Evolutionary conservation across 495 filamentous ascomycete genomes (phyloP).

Genomic region (Endocarpon pusillum): DNA sequence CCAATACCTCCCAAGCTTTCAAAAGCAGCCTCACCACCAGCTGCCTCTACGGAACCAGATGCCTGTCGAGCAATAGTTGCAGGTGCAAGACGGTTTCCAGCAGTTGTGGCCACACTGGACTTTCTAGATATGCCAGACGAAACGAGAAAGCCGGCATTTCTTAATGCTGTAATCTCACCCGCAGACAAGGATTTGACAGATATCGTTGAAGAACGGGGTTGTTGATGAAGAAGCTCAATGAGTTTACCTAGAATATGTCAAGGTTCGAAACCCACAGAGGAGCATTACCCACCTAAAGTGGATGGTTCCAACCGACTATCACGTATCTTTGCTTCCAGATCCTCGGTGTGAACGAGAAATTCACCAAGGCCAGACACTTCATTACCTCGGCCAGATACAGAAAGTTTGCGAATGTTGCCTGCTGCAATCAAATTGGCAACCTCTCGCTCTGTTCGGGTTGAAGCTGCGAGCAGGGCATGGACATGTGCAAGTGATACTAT

Average conservation of each 20-base stretch:
- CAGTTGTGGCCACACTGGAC: too few species aligned
- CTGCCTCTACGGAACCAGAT: constrained; percentile 45
- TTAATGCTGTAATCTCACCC: constrained; percentile 38
- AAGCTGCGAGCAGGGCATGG: constrained; percentile 44
- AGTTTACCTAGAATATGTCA: constrained; percentile 29
- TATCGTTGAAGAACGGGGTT: constrained; percentile 37
- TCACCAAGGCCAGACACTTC: constrained; percentile 48
- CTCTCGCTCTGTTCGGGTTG: constrained; percentile 58
- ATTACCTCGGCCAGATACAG: constrained; percentile 45
- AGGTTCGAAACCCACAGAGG: not conserved
- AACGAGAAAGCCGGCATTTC: constrained; percentile 51
- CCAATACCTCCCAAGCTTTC: constrained; percentile 36
- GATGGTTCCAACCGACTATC: constrained; percentile 25
- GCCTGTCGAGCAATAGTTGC: too few species aligned
- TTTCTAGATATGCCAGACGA: too few species aligned
- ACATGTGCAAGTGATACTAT: constrained; percentile 56
- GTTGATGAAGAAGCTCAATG: constrained; percentile 30
- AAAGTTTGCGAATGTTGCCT: constrained; percentile 46
- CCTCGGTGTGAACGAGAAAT: constrained; percentile 43
- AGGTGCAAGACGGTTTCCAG: too few species aligned
- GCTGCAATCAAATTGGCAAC: constrained; percentile 42
- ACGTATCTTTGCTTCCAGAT: constrained; percentile 42
- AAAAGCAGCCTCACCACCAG: constrained; percentile 40
- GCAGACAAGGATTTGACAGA: constrained; percentile 27
- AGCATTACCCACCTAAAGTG: constrained; percentile 26